Evolutionary conservation across 768 basidiomycete species (phyloP).

Genomic region (Leccinum obscurum): DNA sequence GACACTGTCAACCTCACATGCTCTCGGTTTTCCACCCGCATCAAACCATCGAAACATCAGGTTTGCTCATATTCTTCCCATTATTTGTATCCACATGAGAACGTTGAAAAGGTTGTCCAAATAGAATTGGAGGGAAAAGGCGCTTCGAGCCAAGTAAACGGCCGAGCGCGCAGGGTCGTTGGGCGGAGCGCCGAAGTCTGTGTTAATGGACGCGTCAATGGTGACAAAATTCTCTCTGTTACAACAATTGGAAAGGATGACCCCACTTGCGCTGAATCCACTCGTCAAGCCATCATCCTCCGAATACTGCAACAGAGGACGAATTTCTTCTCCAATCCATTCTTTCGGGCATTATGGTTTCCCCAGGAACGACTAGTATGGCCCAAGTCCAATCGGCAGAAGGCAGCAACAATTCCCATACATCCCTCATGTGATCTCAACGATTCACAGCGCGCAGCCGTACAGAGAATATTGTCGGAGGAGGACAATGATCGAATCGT

Average conservation of each 20-base stretch:
- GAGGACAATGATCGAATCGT: slow-evolving; percentile 23
- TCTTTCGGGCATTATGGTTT: slow-evolving; percentile 32
- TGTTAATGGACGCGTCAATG: slow-evolving; percentile 24
- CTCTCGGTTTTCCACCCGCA: slow-evolving; percentile 45
- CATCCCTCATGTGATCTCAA: slow-evolving; percentile 20
- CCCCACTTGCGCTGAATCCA: slow-evolving; percentile 54
- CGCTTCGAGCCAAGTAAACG: slow-evolving; percentile 6
- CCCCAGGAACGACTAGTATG: slow-evolving; percentile 20
- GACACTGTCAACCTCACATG: slow-evolving; percentile 37
- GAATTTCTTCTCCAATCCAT: slow-evolving; percentile 21
- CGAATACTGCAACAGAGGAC: slow-evolving; percentile 17
- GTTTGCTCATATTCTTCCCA: slow-evolving; percentile 31
- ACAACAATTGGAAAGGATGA: slow-evolving; percentile 53
- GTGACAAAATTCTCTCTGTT: slow-evolving; percentile 33
- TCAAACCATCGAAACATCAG: slow-evolving; percentile 38
- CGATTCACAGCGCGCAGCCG: slow-evolving; percentile 27
- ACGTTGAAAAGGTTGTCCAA: slow-evolving; percentile 16
- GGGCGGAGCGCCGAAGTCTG: slow-evolving; percentile 41
- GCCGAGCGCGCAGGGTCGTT: slow-evolving; percentile 25
- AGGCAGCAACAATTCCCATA: neutral
- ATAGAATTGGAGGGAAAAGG: slow-evolving; percentile 18
- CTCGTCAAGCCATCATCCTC: slow-evolving; percentile 26
- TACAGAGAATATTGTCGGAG: slow-evolving; percentile 33
- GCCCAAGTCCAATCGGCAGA: slow-evolving; percentile 6
- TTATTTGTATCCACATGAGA: neutral